These are phyloP conservation scores for Penicillium argentinense DNA, from an alignment of 495 filamentous ascomycete genomes.

Conservation along the genomic window DNA sequence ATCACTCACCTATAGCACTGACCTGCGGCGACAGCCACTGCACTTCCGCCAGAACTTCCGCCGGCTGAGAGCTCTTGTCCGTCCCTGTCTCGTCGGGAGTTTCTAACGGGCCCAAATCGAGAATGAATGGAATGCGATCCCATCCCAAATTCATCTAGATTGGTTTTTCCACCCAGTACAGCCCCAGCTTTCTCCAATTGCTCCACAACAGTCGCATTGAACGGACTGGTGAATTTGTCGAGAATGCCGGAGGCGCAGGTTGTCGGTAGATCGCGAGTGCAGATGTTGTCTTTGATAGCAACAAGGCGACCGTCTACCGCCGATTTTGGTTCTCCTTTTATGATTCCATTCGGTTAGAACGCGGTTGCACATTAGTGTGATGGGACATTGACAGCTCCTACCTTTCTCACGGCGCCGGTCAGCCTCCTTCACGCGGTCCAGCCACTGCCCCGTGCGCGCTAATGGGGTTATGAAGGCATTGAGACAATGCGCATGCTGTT, in stretches of 20 bases:
- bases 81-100: conserved; percentile 21
- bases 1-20: conserved; percentile 63
- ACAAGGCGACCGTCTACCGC: conserved; percentile 56
- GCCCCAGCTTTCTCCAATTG: conserved; percentile 65
- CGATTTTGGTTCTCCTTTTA: conserved; percentile 34
- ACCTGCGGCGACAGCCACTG: conserved; percentile 72
- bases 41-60: conserved; percentile 93
- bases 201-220: conserved; percentile 78
- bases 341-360: neutral
- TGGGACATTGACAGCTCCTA: conserved; percentile 10
- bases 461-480: conserved; percentile 49
- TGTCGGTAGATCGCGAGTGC: conserved; percentile 65
- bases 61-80: conserved; percentile 63
- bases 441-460: conserved; percentile 31
- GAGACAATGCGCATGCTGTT: conserved; percentile 40
- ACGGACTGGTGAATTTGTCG: conserved; percentile 69
- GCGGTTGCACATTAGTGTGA: neutral
- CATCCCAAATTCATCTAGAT: conserved; percentile 98
- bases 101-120: conserved; percentile 65
- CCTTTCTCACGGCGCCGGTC: conserved; percentile 40
- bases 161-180: conserved; percentile 74
- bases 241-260: conserved; percentile 81
- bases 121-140: conserved; percentile 85
- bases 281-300: conserved; percentile 90
- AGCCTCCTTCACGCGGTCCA: conserved; percentile 38